Evolutionary conservation across 768 basidiomycete species (phyloP).

Genomic region (Cyclocybe aegerita): DNA sequence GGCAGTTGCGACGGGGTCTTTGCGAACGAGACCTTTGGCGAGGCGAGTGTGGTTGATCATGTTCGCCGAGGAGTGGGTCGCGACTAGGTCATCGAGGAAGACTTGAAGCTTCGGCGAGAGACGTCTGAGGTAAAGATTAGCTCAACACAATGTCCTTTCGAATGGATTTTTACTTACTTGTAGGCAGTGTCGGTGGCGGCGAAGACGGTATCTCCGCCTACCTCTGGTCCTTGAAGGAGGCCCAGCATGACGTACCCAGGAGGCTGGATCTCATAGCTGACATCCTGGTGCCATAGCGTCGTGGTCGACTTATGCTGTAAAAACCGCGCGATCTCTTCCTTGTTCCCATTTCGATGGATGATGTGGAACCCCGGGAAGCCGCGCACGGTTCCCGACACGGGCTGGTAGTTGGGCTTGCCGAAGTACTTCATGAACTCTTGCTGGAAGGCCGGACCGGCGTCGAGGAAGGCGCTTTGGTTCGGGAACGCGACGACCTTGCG

Average conservation of each 20-base stretch:
- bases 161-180: slow-evolving; percentile 2
- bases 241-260: slow-evolving; percentile 11
- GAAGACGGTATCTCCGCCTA: slow-evolving; percentile 18
- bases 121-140: not conserved
- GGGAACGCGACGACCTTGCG: slow-evolving; percentile 12
- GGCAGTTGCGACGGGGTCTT: slow-evolving; percentile 23
- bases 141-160: not conserved
- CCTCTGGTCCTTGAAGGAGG: slow-evolving; percentile 10
- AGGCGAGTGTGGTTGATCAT: slow-evolving; percentile 22
- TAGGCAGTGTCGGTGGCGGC: slow-evolving; percentile 14
- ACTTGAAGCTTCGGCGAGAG: slow-evolving; percentile 11
- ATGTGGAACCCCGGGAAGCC: slow-evolving; percentile 14
- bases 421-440: slow-evolving; percentile 13
- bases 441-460: slow-evolving; percentile 5
- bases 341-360: slow-evolving; percentile 11
- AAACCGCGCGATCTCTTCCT: slow-evolving; percentile 6
- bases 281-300: slow-evolving; percentile 13
- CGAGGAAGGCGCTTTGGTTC: slow-evolving; percentile 8
- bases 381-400: slow-evolving; percentile 6
- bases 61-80: slow-evolving; percentile 23
- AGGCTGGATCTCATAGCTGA: slow-evolving; percentile 12
- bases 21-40: slow-evolving; percentile 24
- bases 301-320: slow-evolving; percentile 7
- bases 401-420: slow-evolving; percentile 11
- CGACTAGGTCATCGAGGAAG: slow-evolving; percentile 14